phyloP scores from a whole-genome alignment of 768 basidiomycete genomes.

The Pleurotus ostreatus region DNA sequence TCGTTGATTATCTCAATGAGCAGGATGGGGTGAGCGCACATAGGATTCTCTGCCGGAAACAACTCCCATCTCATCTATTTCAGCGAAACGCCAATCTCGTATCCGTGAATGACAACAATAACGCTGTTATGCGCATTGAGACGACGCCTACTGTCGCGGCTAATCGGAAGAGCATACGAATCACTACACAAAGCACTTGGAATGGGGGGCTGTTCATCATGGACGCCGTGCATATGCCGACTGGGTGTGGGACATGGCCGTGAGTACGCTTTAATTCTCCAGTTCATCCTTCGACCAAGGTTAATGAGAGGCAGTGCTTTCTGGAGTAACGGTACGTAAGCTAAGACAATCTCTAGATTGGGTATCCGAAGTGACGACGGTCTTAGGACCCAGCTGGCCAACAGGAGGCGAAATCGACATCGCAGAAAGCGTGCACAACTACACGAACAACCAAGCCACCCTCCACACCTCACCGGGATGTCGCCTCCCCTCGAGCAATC shows the following conservation, averaged over 20 bases:
- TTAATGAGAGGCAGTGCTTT: constrained; percentile 30
- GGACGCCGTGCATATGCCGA: constrained; percentile 87
- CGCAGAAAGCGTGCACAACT: constrained; percentile 77
- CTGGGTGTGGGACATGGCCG: constrained; percentile 88
- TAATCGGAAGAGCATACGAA: constrained; percentile 74
- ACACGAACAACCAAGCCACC: constrained; percentile 78
- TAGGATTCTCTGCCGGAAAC: constrained; percentile 4
- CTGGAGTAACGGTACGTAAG: constrained; percentile 39
- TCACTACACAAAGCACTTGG: constrained; percentile 57
- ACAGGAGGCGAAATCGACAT: constrained; percentile 76
- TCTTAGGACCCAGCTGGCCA: constrained; percentile 61
- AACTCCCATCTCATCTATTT: constrained; percentile 2
- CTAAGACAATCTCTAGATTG: no score
- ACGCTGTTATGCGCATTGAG: constrained; percentile 87
- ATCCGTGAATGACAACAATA: constrained; percentile 62
- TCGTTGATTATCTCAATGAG: constrained; percentile 65
- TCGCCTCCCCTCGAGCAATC: constrained; percentile 45
- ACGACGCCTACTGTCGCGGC: constrained; percentile 70
- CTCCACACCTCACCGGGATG: constrained; percentile 78
- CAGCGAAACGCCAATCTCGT: constrained; percentile 58
- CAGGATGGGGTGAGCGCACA: constrained; percentile 45
- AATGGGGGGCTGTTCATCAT: constrained; percentile 72
- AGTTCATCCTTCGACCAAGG: neutral
- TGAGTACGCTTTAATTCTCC: constrained; percentile 22
- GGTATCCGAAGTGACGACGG: constrained; percentile 8